Conservation (phyloP, 2,329 filamentous ascomycete species). For the Aspergillus persii region DNA sequence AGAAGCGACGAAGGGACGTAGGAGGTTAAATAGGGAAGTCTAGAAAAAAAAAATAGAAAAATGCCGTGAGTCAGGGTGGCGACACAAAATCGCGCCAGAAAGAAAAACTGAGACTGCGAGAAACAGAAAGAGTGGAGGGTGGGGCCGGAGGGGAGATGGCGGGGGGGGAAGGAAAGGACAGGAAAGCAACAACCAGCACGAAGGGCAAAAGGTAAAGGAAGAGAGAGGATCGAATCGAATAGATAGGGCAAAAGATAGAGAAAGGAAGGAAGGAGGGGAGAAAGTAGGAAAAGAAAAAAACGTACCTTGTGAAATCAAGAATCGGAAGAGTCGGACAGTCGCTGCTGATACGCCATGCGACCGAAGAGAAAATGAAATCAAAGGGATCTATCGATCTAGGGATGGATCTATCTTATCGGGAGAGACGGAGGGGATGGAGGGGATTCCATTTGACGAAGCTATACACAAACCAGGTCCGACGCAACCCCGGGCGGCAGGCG, state of each 20-base stretch:
- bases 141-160: not conserved
- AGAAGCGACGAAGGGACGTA: constrained; percentile 1
- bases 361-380: not conserved
- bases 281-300: not conserved
- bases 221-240: no score
- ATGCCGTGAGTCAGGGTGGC: not conserved
- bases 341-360: constrained; percentile 12
- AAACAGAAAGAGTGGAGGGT: not conserved
- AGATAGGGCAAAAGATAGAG: not conserved
- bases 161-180: not conserved
- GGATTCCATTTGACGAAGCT: no score
- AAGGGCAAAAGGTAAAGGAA: no score
- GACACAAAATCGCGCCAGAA: no score
- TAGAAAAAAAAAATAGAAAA: not conserved
- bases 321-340: not conserved
- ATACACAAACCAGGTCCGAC: no score
- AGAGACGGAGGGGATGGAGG: no score
- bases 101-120: no score
- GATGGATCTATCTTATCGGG: no score
- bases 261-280: not conserved
- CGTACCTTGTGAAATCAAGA: not conserved
- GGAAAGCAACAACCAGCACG: not conserved
- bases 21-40: not conserved
- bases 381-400: not conserved
- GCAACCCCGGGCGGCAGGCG: no score